These are phyloP conservation scores for Leonotis leonurus DNA, from an alignment of 257 asterid genomes.

Conservation along the genomic window DNA sequence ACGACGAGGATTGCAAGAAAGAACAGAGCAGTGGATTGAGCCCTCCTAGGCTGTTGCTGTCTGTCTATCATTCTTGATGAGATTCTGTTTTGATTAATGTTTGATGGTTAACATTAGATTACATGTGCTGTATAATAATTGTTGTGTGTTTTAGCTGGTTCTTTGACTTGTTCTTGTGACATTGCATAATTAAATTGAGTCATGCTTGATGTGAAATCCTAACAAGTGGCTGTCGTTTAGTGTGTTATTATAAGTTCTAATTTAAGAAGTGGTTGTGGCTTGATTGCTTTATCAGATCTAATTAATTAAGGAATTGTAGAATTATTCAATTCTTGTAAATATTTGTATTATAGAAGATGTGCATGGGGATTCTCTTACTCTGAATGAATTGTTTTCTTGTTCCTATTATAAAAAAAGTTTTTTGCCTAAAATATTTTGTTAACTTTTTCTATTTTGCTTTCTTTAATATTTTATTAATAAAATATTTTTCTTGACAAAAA, in stretches of 20 bases:
- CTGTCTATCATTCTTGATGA: constrained; percentile 29
- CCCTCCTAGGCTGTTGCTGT: constrained; percentile 21
- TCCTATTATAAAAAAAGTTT: no score
- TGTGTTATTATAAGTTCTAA: not conserved
- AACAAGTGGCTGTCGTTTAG: constrained; percentile 17
- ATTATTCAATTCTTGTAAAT: no score
- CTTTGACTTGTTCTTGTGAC: not conserved
- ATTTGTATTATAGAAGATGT: no score
- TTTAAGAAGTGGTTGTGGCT: not conserved
- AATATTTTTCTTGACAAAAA: no score
- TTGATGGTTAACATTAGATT: not conserved
- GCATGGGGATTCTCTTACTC: no score
- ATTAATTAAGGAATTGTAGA: no score
- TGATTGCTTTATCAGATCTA: not conserved
- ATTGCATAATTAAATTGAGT: not conserved
- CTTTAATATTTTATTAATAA: no score
- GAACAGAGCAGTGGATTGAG: constrained; percentile 31
- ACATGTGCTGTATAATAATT: not conserved
- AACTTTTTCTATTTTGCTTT: no score
- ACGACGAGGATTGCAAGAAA: constrained; percentile 30
- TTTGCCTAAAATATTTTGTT: no score
- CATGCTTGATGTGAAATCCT: not conserved
- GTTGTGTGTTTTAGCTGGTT: not conserved
- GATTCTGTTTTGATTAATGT: not conserved
- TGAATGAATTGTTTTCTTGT: no score